A percentile compares a stretch with the other conserved stretches of the same genome.
These are phyloP conservation scores for Leptodermis oblonga DNA, from an alignment of 257 asterid species.

Conservation along the genomic window DNA sequence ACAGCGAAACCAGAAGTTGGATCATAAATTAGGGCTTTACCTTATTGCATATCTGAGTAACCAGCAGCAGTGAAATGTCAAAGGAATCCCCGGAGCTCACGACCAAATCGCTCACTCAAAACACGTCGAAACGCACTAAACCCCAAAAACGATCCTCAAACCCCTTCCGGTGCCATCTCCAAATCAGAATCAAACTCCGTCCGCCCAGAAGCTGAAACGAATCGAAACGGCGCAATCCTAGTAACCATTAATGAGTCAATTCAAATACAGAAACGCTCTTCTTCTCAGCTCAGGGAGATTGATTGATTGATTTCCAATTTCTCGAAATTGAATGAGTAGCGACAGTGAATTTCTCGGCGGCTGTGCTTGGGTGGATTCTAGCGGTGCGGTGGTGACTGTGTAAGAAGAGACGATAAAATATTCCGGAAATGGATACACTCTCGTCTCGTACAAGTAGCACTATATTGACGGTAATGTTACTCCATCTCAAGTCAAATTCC, in stretches of 20 bases:
- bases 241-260: background rate
- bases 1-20: conserved; percentile 1
- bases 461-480: background rate
- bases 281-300: background rate
- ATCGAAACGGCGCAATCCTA: background rate
- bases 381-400: background rate
- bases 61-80: background rate
- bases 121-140: background rate
- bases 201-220: conserved; percentile 1
- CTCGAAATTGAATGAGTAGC: background rate
- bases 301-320: background rate
- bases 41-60: conserved; percentile 19
- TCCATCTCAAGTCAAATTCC: background rate
- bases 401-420: background rate
- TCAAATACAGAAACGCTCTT: background rate
- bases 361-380: conserved; percentile 3
- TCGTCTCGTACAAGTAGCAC: no score
- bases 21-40: conserved; percentile 14
- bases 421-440: background rate
- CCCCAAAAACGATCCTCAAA: background rate
- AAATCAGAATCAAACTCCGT: background rate
- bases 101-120: conserved; percentile 1
- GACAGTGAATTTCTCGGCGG: background rate
- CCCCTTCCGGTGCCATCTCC: background rate
- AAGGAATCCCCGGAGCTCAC: background rate